Evolutionary conservation across 2,329 filamentous ascomycete species (phyloP).

Genomic region (Penicillium sp.): DNA sequence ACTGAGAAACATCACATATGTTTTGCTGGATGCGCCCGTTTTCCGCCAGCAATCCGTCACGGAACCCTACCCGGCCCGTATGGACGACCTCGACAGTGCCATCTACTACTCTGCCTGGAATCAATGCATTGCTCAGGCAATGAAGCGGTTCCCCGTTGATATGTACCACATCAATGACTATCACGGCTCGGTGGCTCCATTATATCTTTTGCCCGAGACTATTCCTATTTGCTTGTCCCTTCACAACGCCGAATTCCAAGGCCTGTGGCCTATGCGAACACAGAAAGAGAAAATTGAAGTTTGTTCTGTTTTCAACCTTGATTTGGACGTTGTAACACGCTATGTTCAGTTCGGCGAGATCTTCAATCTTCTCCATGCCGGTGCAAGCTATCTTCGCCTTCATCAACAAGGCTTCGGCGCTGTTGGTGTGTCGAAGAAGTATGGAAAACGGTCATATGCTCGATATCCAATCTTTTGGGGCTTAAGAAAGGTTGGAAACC

Average conservation of each 20-base stretch:
- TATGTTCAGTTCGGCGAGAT: conserved; percentile 69
- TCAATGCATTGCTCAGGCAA: conserved; percentile 64
- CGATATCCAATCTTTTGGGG: conserved; percentile 71
- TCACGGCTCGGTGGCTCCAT: conserved; percentile 62
- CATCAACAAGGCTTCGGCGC: conserved; percentile 68
- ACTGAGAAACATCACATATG: conserved; percentile 66
- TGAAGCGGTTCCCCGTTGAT: conserved; percentile 62
- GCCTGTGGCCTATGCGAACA: conserved; percentile 66
- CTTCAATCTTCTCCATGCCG: conserved; percentile 68
- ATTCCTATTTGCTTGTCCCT: conserved; percentile 64
- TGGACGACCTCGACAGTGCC: conserved; percentile 68
- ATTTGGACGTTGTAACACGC: conserved; percentile 55
- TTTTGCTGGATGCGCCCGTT: conserved; percentile 65
- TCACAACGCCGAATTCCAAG: conserved; percentile 70
- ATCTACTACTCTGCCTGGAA: conserved; percentile 72
- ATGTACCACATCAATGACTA: conserved; percentile 69
- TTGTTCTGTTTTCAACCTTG: conserved; percentile 64
- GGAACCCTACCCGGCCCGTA: conserved; percentile 65
- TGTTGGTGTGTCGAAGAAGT: conserved; percentile 67
- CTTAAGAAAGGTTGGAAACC: conserved; percentile 60
- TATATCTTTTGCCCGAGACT: conserved; percentile 63
- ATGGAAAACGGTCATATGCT: conserved; percentile 65
- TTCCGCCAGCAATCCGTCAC: conserved; percentile 64
- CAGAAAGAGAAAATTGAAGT: conserved; percentile 63
- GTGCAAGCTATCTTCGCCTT: conserved; percentile 63